Evolutionary conservation across 169 alveolate species (phyloP).

Genomic region (Plasmodium inui): DNA sequence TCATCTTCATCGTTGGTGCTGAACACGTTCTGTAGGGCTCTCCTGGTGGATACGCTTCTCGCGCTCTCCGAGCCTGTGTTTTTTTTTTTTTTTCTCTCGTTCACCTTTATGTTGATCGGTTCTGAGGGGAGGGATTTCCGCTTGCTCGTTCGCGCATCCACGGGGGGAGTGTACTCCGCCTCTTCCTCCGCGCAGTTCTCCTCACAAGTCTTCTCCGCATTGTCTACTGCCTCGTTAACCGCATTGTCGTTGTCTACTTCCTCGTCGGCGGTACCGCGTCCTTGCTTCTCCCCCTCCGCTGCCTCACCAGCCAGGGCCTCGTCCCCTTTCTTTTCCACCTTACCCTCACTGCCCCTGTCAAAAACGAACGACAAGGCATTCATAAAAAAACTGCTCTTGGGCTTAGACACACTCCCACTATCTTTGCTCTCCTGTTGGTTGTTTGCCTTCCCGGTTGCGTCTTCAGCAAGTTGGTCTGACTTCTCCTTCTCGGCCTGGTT

Average conservation of each 20-base stretch:
- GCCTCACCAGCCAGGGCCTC: background rate
- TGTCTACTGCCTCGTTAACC: background rate
- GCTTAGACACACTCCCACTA: background rate
- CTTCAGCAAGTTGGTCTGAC: background rate
- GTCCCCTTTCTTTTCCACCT: background rate
- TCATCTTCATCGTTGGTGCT: constrained; percentile 60
- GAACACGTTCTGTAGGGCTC: background rate
- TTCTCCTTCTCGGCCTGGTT: background rate
- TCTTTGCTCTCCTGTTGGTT: background rate
- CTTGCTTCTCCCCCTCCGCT: background rate
- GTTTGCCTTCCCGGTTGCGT: background rate
- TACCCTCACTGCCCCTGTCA: background rate
- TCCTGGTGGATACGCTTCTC: background rate
- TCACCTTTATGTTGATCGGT: constrained; percentile 31
- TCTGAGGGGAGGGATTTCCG: constrained; percentile 8
- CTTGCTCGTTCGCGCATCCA: background rate
- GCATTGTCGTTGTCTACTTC: no score
- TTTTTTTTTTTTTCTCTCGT: constrained; percentile 29
- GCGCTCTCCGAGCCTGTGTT: background rate
- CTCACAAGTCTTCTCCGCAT: background rate
- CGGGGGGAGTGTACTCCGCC: background rate
- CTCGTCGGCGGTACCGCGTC: background rate
- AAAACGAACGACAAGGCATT: constrained; percentile 2
- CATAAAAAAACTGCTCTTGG: constrained; percentile 2
- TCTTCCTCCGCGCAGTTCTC: background rate